Conservation (phyloP, 2,329 filamentous ascomycete genomes). For the Nannizziopsis barbatae region DNA sequence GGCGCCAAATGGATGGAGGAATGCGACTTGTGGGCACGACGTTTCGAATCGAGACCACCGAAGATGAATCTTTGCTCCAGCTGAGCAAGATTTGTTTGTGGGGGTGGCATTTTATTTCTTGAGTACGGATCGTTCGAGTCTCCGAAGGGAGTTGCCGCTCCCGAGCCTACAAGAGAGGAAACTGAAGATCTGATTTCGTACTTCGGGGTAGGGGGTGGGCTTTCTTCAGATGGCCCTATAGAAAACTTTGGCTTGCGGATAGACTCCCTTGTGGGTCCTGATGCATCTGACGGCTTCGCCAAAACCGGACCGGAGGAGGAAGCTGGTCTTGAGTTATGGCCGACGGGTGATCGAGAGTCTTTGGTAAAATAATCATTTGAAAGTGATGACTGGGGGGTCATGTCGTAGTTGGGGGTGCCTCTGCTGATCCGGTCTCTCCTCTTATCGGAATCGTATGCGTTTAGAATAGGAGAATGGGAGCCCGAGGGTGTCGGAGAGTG, state of each 20-base stretch:
- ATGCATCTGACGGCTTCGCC: constrained; percentile 36
- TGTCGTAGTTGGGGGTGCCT: constrained; percentile 24
- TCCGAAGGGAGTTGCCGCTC: constrained; percentile 66
- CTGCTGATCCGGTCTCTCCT: constrained; percentile 34
- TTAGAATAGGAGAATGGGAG: constrained; percentile 79
- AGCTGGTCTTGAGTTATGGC: constrained; percentile 27
- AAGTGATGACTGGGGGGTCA: constrained; percentile 46
- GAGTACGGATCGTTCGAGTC: constrained; percentile 79
- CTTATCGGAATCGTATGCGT: constrained; percentile 59
- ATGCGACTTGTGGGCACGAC: constrained; percentile 44
- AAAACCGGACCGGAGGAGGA: constrained; percentile 32
- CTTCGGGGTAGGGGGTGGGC: constrained; percentile 50
- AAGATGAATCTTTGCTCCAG: constrained; percentile 81
- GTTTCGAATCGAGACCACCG: constrained; percentile 58
- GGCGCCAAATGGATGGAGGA: constrained; percentile 10
- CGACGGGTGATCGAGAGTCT: constrained; percentile 20
- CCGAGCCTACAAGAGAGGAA: constrained; percentile 52
- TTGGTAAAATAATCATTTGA: constrained; percentile 34
- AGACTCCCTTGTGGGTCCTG: constrained; percentile 24
- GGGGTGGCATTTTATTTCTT: constrained; percentile 65
- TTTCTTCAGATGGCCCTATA: constrained; percentile 47
- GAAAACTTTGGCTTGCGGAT: constrained; percentile 45
- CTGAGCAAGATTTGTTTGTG: constrained; percentile 51
- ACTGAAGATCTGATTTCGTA: constrained; percentile 37
- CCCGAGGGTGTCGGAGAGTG: constrained; percentile 57